These are phyloP conservation scores for Dorcoceras hygrometricum DNA, from an alignment of 257 asterid genomes.

Conservation along the genomic window DNA sequence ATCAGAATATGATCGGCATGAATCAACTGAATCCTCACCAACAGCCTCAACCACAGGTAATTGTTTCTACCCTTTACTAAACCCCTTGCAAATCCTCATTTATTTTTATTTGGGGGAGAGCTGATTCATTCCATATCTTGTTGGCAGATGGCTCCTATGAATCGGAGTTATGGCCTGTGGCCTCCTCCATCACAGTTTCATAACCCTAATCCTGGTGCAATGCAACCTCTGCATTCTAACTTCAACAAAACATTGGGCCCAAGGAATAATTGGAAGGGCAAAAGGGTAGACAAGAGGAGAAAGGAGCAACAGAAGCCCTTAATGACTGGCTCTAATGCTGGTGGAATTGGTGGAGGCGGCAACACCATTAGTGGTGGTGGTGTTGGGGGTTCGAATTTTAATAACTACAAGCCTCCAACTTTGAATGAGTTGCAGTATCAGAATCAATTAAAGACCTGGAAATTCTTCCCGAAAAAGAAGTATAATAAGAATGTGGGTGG, in stretches of 20 bases:
- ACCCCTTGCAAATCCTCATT: neutral
- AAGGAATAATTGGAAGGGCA: constrained; percentile 66
- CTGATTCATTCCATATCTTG: constrained; percentile 2
- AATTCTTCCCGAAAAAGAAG: constrained; percentile 54
- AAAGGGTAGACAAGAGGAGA: constrained; percentile 13
- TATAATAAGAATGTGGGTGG: constrained; percentile 34
- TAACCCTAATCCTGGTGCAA: constrained; percentile 46
- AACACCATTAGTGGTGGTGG: constrained; percentile 14
- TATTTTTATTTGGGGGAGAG: constrained; percentile 6
- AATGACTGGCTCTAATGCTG: constrained; percentile 31
- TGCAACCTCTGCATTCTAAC: constrained; percentile 31
- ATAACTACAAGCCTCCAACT: constrained; percentile 55
- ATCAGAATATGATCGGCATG: constrained; percentile 39
- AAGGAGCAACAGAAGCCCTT: constrained; percentile 23
- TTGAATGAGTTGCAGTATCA: constrained; percentile 66
- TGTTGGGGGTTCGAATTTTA: constrained; percentile 37
- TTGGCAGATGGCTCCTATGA: constrained; percentile 56
- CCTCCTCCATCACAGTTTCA: constrained; percentile 51
- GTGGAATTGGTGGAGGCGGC: constrained; percentile 26
- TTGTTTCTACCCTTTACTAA: constrained; percentile 7
- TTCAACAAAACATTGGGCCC: constrained; percentile 53
- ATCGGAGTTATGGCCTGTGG: constrained; percentile 65
- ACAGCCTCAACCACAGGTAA: constrained; percentile 50
- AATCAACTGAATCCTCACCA: constrained; percentile 40
- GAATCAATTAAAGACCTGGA: constrained; percentile 61